These are phyloP conservation scores for Colletotrichum chrysophilum DNA, from an alignment of 2,329 filamentous ascomycete genomes.

Conservation along the genomic window DNA sequence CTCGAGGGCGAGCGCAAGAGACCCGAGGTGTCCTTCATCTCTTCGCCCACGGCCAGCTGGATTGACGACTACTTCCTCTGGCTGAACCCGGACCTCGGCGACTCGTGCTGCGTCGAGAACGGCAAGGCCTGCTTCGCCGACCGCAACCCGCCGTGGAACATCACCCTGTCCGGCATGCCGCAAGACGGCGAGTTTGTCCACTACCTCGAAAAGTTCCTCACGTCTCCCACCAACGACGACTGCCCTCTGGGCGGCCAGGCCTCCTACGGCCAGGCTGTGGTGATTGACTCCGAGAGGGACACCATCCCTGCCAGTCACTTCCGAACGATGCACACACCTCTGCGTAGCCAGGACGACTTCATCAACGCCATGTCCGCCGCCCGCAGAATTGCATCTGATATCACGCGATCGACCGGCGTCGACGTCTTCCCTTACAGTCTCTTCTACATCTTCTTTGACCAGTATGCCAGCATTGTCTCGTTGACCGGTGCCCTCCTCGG, in stretches of 20 bases:
- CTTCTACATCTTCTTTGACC: slow-evolving; percentile 99
- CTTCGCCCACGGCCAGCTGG: slow-evolving; percentile 91
- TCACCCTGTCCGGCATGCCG: slow-evolving; percentile 89
- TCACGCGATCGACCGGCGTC: slow-evolving; percentile 73
- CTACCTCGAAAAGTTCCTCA: slow-evolving; percentile 84
- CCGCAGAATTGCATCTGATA: slow-evolving; percentile 81
- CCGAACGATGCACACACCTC: slow-evolving; percentile 84
- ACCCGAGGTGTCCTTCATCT: slow-evolving; percentile 84
- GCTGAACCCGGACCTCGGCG: slow-evolving; percentile 82
- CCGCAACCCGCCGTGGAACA: slow-evolving; percentile 84
- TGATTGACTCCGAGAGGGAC: slow-evolving; percentile 71
- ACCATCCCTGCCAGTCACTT: slow-evolving; percentile 88
- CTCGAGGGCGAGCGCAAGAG: slow-evolving; percentile 95
- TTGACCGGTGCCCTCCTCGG: slow-evolving; percentile 82
- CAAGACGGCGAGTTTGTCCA: slow-evolving; percentile 89
- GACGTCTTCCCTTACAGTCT: slow-evolving; percentile 96
- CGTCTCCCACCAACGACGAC: slow-evolving; percentile 77
- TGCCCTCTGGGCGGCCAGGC: slow-evolving; percentile 91
- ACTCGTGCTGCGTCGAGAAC: slow-evolving; percentile 74
- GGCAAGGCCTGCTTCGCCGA: slow-evolving; percentile 79
- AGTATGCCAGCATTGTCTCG: slow-evolving; percentile 85
- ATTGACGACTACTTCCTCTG: slow-evolving; percentile 90
- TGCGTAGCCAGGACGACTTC: slow-evolving; percentile 89
- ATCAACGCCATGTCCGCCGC: slow-evolving; percentile 90
- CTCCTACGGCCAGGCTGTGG: slow-evolving; percentile 83